Base-by-base conservation (phyloP, 2,329 filamentous ascomycete species). In the Nothomitra cinnamomea region DNA sequence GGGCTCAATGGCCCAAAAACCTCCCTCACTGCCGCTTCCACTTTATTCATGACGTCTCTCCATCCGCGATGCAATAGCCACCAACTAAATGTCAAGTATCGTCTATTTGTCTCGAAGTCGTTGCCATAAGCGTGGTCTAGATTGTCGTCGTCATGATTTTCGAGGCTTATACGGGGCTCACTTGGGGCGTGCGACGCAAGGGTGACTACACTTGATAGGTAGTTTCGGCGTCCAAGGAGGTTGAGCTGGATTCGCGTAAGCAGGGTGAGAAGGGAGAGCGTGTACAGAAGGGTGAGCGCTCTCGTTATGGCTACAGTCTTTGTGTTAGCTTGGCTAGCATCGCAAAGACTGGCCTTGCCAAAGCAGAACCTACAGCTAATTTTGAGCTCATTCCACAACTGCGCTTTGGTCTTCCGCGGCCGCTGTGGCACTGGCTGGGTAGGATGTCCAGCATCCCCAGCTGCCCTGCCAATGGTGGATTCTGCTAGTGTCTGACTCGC, bases 301-400 rank as follows among this genome's bases (percentile, higher is more conserved):
- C 92, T 77, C 8, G 92, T 92, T 61, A 96, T 85, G 7, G 92
- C 89, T 92, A 60, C 53, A 24, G 53, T 62, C 54, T 61, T 57
- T 51, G 7, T 5, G 56, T 61, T 22, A 63, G 59, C 32, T 38
- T 7, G 21, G 25, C 19, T 40, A 21, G 13, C 7, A n/a, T 40
- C 36, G 28, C n/a, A 15, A 2, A 32, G 48, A n/a, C 47, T 24
- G 8, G 25, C 2, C 13, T 32, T 17, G 48, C 2, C 47, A 21
- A n/a, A 17, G 57, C 53, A 10, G 24, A 35, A 72, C 83, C 65
- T 70, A 94, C 88, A 89, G 69, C 83, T 88, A 60, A 96, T 95
- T 64, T 94, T 95, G 67, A 98, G 78, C 64, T 98, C 90, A 66
- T 94, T 89, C 92, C 92, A 98, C 45, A 98, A 73, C 70, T 96